Percentiles rank a stretch among this genome's conserved stretches.
Conservation (phyloP, 129 eudicot genomes). For the Helichrysum umbraculigerum region DNA sequence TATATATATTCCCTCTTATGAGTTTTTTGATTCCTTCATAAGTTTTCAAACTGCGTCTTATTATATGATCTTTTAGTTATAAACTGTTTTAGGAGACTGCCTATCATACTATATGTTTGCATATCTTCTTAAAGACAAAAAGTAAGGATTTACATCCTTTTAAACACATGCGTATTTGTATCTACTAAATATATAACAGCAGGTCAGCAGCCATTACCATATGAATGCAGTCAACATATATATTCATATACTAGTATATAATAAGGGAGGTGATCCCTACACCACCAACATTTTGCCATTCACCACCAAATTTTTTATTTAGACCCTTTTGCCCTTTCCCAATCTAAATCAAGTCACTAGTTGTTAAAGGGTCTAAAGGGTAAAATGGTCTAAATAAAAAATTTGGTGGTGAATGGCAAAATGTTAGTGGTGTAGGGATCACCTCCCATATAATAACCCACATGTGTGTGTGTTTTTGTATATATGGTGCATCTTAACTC, state of each 20-base stretch:
- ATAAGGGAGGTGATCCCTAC: no score
- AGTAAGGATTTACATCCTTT: neutral
- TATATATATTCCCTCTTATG: neutral
- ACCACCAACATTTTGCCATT: no score
- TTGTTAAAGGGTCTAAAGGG: no score
- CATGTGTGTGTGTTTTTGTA: neutral
- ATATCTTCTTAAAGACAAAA: neutral
- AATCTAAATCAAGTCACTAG: no score
- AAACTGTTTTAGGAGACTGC: neutral
- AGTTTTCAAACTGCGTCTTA: neutral
- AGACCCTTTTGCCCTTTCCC: no score
- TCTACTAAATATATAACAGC: no score
- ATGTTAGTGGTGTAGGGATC: no score
- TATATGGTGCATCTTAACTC: conserved; percentile 15
- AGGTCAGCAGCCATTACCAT: neutral
- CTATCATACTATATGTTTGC: neutral
- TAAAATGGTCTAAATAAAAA: no score
- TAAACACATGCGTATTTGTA: neutral
- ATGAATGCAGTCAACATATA: neutral
- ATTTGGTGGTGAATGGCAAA: no score
- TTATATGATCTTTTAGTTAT: neutral
- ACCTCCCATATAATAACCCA: neutral
- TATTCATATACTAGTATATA: no score
- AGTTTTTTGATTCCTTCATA: neutral
- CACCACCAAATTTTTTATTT: no score